phyloP scores from a whole-genome alignment of 441 rosid genomes.

The Bruguiera hainesii region DNA sequence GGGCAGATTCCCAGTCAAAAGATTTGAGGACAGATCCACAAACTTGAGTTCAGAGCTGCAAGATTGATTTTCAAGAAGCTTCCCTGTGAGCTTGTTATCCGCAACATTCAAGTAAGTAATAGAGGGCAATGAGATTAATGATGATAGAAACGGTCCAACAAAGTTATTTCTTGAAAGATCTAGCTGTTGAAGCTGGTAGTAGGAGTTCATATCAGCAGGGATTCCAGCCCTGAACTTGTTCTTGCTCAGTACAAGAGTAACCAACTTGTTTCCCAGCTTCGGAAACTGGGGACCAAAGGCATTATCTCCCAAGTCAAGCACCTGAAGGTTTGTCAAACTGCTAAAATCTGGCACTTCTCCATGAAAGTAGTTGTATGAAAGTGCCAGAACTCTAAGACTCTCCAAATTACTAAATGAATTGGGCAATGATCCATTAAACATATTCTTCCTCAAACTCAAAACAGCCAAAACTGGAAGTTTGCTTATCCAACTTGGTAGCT shows the following conservation, averaged over 20 bases:
- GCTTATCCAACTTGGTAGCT: constrained; percentile 60
- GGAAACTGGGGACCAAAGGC: constrained; percentile 76
- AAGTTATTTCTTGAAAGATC: constrained; percentile 77
- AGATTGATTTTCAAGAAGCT: constrained; percentile 68
- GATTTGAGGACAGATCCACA: constrained; percentile 84
- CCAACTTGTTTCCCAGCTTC: constrained; percentile 61
- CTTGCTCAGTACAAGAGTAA: constrained; percentile 62
- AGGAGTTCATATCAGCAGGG: constrained; percentile 50
- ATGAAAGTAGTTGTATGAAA: constrained; percentile 66
- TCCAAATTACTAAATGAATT: constrained; percentile 55
- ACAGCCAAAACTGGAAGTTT: constrained; percentile 56
- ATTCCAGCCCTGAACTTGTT: constrained; percentile 81
- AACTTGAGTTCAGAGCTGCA: constrained; percentile 53
- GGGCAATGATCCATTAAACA: constrained; percentile 71
- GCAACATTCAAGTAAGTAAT: constrained; percentile 60
- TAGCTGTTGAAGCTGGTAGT: constrained; percentile 69
- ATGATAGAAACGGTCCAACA: constrained; percentile 70
- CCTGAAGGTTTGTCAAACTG: constrained; percentile 76
- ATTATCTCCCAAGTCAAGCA: constrained; percentile 84
- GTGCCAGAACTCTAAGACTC: constrained; percentile 71
- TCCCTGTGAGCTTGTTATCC: constrained; percentile 79
- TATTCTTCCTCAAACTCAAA: constrained; percentile 70
- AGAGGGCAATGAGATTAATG: constrained; percentile 66
- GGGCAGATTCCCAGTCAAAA: constrained; percentile 75
- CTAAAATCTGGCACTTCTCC: constrained; percentile 74